These are phyloP conservation scores for Microstegium vimineum DNA, from an alignment of 176 grass and related monocot genomes.

Conservation along the genomic window DNA sequence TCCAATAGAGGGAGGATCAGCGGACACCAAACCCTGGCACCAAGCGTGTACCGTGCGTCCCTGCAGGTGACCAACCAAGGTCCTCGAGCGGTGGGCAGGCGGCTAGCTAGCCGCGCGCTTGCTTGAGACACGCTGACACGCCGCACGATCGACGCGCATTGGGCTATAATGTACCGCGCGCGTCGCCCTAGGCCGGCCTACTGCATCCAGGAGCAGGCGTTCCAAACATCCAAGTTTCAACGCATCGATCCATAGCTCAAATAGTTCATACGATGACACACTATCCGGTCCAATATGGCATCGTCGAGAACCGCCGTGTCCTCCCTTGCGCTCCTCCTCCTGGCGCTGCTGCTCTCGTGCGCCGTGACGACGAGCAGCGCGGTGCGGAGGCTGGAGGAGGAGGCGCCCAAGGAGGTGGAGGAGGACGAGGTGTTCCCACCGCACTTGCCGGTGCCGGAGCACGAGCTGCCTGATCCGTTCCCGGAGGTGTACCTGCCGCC, in stretches of 20 bases:
- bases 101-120: not conserved
- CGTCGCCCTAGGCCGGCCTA: not conserved
- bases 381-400: slow-evolving; percentile 19
- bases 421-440: not conserved
- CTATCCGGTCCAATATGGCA: not conserved
- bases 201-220: not conserved
- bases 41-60: not conserved
- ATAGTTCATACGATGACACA: not conserved
- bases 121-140: no score
- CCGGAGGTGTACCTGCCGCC: slow-evolving; percentile 15
- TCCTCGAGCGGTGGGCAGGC: not conserved
- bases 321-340: not conserved
- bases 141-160: not conserved
- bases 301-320: not conserved
- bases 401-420: not conserved
- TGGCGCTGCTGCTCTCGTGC: slow-evolving; percentile 3
- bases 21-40: not conserved
- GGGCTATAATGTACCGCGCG: not conserved
- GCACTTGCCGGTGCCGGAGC: not conserved
- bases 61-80: slow-evolving; percentile 6
- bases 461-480: slow-evolving; percentile 28
- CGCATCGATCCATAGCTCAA: not conserved
- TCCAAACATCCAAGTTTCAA: no score
- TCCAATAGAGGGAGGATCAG: not conserved
- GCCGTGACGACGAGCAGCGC: not conserved